Evolutionary conservation across 371 early-diverging fungal genomes (phyloP).

Genomic region (Apophysomyces elegans): DNA sequence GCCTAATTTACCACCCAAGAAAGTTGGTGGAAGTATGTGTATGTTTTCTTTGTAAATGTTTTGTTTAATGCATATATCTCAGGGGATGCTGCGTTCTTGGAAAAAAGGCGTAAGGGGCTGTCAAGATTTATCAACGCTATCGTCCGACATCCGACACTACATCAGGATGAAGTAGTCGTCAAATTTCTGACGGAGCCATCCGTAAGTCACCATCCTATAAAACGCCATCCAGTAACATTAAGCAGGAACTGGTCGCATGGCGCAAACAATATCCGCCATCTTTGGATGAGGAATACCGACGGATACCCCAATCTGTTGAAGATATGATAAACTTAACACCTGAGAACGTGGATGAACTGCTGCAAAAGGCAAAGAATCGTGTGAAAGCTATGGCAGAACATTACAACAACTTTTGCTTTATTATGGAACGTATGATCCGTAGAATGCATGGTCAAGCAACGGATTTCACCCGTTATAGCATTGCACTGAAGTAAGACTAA

Average conservation of each 20-base stretch:
- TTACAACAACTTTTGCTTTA: conserved; percentile 63
- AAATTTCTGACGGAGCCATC: conserved; percentile 70
- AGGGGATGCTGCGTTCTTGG: conserved; percentile 72
- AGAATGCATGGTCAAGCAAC: conserved; percentile 67
- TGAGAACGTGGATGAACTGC: conserved; percentile 53
- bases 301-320: conserved; percentile 34
- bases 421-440: conserved; percentile 72
- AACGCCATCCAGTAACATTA: neutral
- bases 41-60: conserved; percentile 10
- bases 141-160: conserved; percentile 73
- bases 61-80: conserved; percentile 13
- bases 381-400: conserved; percentile 59
- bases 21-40: conserved; percentile 49
- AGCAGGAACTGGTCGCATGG: conserved; percentile 54
- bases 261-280: conserved; percentile 54
- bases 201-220: conserved; percentile 34
- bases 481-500: conserved; percentile 53
- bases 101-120: conserved; percentile 70
- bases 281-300: conserved; percentile 57
- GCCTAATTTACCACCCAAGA: conserved; percentile 71
- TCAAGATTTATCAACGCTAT: conserved; percentile 73
- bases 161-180: conserved; percentile 63
- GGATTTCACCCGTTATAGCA: conserved; percentile 61
- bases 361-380: conserved; percentile 56
- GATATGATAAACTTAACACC: conserved; percentile 48